phyloP scores from a whole-genome alignment of 371 early-diverging fungal genomes.

The Dipsacomyces acuminosporus region DNA sequence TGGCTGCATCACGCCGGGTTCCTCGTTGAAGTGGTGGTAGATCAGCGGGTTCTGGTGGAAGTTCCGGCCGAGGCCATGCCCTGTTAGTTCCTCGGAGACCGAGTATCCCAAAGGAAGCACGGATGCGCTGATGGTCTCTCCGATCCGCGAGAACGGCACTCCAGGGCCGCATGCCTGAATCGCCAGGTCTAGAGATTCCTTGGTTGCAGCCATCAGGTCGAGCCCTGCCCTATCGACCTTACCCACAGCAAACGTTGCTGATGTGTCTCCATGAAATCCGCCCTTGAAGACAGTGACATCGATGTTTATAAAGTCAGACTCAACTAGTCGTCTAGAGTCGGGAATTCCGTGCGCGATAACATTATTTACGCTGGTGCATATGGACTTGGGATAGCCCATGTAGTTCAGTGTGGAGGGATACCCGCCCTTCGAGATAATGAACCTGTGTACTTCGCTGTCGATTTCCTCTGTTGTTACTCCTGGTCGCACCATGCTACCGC shows the following conservation, averaged over 20 bases:
- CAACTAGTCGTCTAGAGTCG: conserved; percentile 74
- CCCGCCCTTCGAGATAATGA: conserved; percentile 72
- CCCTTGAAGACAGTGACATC: conserved; percentile 84
- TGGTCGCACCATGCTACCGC: conserved; percentile 66
- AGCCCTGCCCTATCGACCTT: conserved; percentile 71
- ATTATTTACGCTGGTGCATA: conserved; percentile 81
- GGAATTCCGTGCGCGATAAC: conserved; percentile 91
- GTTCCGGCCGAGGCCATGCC: conserved; percentile 80
- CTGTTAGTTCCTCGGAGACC: conserved; percentile 73
- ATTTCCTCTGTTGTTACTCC: conserved; percentile 93
- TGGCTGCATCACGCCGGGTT: conserved; percentile 57
- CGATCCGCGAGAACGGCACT: conserved; percentile 67
- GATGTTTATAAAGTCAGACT: conserved; percentile 91
- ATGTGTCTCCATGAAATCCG: conserved; percentile 90
- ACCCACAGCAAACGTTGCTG: conserved; percentile 83
- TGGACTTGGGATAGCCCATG: conserved; percentile 84
- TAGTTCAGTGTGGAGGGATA: conserved; percentile 97
- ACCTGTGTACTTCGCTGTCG: conserved; percentile 83
- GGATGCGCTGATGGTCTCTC: conserved; percentile 60
- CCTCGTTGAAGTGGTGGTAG: conserved; percentile 38
- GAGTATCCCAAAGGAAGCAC: conserved; percentile 52
- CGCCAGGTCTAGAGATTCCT: conserved; percentile 81
- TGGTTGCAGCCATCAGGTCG: conserved; percentile 67
- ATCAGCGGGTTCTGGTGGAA: conserved; percentile 44
- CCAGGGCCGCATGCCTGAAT: conserved; percentile 83